phyloP scores from a whole-genome alignment of 257 asterid species.

The Ophiorrhiza pumila region DNA sequence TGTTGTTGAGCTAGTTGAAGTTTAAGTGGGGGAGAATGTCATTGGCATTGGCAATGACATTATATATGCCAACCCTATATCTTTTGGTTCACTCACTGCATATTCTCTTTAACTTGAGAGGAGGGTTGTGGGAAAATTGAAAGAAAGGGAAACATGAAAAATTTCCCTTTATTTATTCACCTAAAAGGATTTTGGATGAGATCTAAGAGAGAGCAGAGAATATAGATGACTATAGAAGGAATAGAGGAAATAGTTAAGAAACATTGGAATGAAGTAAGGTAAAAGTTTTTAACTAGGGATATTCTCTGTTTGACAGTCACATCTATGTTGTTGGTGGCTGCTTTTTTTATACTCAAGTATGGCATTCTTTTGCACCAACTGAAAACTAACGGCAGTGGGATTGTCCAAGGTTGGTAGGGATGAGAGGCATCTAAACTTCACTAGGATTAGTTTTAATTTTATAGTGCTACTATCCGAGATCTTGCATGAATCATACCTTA shows the following conservation, averaged over 20 bases:
- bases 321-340: slow-evolving; percentile 4
- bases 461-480: neutral
- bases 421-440: neutral
- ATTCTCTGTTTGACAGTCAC: slow-evolving; percentile 14
- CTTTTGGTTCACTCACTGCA: neutral
- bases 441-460: neutral
- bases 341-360: neutral
- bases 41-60: too few relatives aligned
- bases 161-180: neutral
- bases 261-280: neutral
- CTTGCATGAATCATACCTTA: neutral
- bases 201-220: neutral
- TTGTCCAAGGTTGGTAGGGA: neutral
- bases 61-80: neutral
- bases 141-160: neutral
- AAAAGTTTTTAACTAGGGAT: neutral
- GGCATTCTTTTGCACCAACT: neutral
- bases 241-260: neutral
- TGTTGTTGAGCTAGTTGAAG: too few relatives aligned
- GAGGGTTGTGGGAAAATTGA: neutral
- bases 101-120: neutral
- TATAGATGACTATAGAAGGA: neutral
- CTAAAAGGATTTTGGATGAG: neutral
- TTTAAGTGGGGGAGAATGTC: too few relatives aligned
- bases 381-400: slow-evolving; percentile 3